phyloP scores from a whole-genome alignment of 2,329 filamentous ascomycete species.

The Beauveria sp. region DNA sequence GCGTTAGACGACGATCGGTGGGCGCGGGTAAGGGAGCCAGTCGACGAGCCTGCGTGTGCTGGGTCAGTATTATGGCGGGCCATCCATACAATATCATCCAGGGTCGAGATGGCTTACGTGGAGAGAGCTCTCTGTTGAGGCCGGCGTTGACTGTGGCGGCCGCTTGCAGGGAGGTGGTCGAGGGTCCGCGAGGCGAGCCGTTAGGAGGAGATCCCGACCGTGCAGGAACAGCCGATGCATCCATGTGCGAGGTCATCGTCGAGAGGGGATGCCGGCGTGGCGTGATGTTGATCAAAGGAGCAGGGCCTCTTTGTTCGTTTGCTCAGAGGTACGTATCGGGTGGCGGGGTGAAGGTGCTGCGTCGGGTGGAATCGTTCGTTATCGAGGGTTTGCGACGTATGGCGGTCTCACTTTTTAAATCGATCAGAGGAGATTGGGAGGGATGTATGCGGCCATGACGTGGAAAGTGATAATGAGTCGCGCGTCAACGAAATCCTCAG shows the following conservation, averaged over 20 bases:
- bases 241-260: constrained; percentile 24
- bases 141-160: constrained; percentile 72
- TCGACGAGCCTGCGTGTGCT: constrained; percentile 38
- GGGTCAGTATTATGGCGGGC: not conserved
- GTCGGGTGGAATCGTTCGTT: not conserved
- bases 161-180: constrained; percentile 65
- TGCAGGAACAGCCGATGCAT: constrained; percentile 13
- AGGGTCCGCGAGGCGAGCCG: constrained; percentile 55
- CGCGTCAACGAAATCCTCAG: not conserved
- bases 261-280: not conserved
- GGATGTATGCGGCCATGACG: not conserved
- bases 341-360: not conserved
- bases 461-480: not conserved
- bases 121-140: constrained; percentile 56
- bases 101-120: constrained; percentile 34
- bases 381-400: not conserved
- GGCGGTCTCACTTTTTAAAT: not conserved
- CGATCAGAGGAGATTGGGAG: not conserved
- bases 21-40: constrained; percentile 39
- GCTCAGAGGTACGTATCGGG: not conserved
- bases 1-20: constrained; percentile 37
- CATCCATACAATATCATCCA: too few species aligned
- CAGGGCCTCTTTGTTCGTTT: not conserved
- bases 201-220: constrained; percentile 47
- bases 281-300: not conserved